Conservation (phyloP, 2,329 filamentous ascomycete species). For the Pseudogymnoascus sp. region DNA sequence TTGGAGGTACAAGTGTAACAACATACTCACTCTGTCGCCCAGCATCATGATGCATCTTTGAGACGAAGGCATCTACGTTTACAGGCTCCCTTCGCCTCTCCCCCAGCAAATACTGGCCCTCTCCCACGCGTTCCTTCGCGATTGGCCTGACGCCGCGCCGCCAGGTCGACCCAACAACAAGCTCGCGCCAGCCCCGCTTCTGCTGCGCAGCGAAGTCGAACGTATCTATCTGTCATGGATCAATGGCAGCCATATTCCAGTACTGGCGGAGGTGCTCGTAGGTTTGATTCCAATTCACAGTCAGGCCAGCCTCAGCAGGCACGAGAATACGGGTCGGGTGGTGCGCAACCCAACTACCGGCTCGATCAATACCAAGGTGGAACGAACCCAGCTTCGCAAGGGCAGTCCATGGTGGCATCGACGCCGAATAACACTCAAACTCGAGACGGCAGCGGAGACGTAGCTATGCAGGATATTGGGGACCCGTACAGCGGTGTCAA, state of each 20-base stretch:
- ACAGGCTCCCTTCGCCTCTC: slow-evolving; percentile 25
- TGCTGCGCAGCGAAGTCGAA: slow-evolving; percentile 11
- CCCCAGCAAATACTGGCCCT: slow-evolving; percentile 17
- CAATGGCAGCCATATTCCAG: slow-evolving; percentile 64
- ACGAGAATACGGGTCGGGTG: slow-evolving; percentile 26
- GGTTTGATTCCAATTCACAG: slow-evolving; percentile 49
- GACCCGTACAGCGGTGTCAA: slow-evolving; percentile 81
- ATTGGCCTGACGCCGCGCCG: slow-evolving; percentile 16
- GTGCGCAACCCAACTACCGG: slow-evolving; percentile 44
- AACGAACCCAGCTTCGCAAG: slow-evolving; percentile 31
- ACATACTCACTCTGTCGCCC: slow-evolving; percentile 6
- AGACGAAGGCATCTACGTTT: slow-evolving; percentile 18
- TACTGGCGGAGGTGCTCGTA: slow-evolving; percentile 51
- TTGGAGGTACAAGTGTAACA: slow-evolving; percentile 9
- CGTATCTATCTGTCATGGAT: slow-evolving; percentile 38
- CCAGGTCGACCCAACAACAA: slow-evolving; percentile 10
- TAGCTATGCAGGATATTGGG: slow-evolving; percentile 76
- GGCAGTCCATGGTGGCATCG: slow-evolving; percentile 48
- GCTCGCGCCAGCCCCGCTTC: slow-evolving; percentile 10
- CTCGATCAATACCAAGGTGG: slow-evolving; percentile 54
- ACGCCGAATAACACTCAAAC: slow-evolving; percentile 49
- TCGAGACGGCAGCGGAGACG: slow-evolving; percentile 66
- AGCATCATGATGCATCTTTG: slow-evolving; percentile 25
- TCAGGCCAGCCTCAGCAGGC: slow-evolving; percentile 35
- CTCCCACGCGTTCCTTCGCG: slow-evolving; percentile 23